A percentile compares a stretch with the other conserved stretches of the same genome.
These are phyloP conservation scores for Skeletonema marinoi DNA, from an alignment of 108 stramenopile genomes.

Conservation along the genomic window DNA sequence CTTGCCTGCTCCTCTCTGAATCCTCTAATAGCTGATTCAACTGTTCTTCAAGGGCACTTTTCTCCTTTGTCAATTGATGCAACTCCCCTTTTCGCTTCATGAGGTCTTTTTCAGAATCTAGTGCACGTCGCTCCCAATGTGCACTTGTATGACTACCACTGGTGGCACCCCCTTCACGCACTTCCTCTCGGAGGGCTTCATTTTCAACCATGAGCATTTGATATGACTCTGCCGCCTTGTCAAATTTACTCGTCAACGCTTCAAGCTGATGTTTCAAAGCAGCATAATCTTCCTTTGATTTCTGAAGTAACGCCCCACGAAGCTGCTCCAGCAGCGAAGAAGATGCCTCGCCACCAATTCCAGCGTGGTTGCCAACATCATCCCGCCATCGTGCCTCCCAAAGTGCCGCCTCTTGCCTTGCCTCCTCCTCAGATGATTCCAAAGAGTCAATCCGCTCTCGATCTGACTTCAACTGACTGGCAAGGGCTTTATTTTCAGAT, in stretches of 20 bases:
- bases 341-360: neutral
- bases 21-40: neutral
- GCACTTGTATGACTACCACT: neutral
- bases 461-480: constrained; percentile 2
- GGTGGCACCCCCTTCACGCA: neutral
- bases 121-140: neutral
- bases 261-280: constrained; percentile 5
- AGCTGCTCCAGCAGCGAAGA: constrained; percentile 8
- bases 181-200: constrained; percentile 6
- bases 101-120: neutral
- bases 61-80: constrained; percentile 1
- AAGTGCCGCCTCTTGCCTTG: constrained; percentile 34
- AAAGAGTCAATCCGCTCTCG: constrained; percentile 6
- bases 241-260: neutral
- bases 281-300: constrained; percentile 12
- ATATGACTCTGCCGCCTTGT: constrained; percentile 6
- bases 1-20: neutral
- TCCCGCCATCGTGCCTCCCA: constrained; percentile 39
- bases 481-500: constrained; percentile 8
- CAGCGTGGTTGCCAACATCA: constrained; percentile 11
- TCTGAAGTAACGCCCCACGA: constrained; percentile 24
- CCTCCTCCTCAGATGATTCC: constrained; percentile 22
- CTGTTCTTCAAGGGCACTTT: neutral
- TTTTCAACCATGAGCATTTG: constrained; percentile 13
- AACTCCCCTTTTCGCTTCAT: constrained; percentile 2